phyloP scores from a whole-genome alignment of 2,329 filamentous ascomycete genomes.

The Ceratocystis cubensis region DNA sequence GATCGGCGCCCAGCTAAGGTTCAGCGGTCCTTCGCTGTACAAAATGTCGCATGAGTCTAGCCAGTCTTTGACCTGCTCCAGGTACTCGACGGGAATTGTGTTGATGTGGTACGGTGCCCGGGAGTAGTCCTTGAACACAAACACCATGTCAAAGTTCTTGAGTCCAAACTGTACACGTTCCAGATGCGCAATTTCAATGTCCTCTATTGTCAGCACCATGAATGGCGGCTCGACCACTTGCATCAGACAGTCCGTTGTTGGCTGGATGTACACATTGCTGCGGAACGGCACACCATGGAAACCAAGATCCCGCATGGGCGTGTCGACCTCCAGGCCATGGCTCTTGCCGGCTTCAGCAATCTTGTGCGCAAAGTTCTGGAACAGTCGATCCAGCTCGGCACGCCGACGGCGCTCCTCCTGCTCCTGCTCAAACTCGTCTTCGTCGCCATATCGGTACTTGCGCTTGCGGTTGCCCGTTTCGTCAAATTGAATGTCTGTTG shows the following conservation, averaged over 20 bases:
- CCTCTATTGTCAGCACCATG: slow-evolving; percentile 85
- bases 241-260: slow-evolving; percentile 91
- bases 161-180: slow-evolving; percentile 93
- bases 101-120: slow-evolving; percentile 89
- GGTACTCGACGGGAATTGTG: slow-evolving; percentile 88
- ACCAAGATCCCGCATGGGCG: slow-evolving; percentile 89
- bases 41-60: slow-evolving; percentile 91
- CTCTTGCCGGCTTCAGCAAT: slow-evolving; percentile 90
- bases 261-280: slow-evolving; percentile 89
- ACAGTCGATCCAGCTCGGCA: slow-evolving; percentile 85
- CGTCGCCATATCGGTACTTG: slow-evolving; percentile 93
- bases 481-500: slow-evolving; percentile 96
- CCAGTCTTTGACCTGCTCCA: slow-evolving; percentile 96
- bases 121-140: slow-evolving; percentile 95
- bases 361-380: slow-evolving; percentile 94
- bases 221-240: slow-evolving; percentile 96
- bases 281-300: slow-evolving; percentile 95
- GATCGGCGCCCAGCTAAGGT: slow-evolving; percentile 97
- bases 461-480: slow-evolving; percentile 97
- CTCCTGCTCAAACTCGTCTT: slow-evolving; percentile 97
- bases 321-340: slow-evolving; percentile 84
- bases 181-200: slow-evolving; percentile 91
- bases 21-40: slow-evolving; percentile 86
- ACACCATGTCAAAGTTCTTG: slow-evolving; percentile 97
- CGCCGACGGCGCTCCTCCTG: slow-evolving; percentile 88